Evolutionary conservation across 306 rosid species (phyloP).

Genomic region (Prunus kanzakura): DNA sequence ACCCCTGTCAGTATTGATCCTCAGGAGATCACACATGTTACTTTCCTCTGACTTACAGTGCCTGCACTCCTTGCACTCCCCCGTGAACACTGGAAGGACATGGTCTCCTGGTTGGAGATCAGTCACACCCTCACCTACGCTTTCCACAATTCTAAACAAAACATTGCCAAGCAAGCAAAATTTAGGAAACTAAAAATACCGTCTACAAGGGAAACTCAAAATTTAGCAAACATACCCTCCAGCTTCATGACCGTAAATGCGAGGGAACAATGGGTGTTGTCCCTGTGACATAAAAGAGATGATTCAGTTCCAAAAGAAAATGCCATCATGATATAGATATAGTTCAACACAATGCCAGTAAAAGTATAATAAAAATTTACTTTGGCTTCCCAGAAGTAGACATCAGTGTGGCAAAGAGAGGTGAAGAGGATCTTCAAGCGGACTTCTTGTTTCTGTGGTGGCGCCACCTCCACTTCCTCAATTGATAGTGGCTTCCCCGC

Average conservation of each 20-base stretch:
- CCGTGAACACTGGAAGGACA: slow-evolving; percentile 88
- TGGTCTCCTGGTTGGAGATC: slow-evolving; percentile 79
- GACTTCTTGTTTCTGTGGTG: slow-evolving; percentile 50
- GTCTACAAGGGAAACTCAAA: background rate
- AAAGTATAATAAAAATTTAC: background rate
- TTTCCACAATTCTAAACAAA: slow-evolving; percentile 53
- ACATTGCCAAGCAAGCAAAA: background rate
- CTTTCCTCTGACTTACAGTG: slow-evolving; percentile 89
- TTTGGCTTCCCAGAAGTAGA: slow-evolving; percentile 56
- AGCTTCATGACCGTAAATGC: slow-evolving; percentile 93
- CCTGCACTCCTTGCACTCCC: slow-evolving; percentile 81
- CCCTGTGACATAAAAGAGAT: slow-evolving; percentile 49
- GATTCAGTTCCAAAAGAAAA: background rate
- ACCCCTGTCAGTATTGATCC: slow-evolving; percentile 87
- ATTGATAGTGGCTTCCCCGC: slow-evolving; percentile 55
- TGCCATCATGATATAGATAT: too few species aligned
- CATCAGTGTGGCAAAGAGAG: slow-evolving; percentile 48
- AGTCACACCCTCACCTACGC: slow-evolving; percentile 87
- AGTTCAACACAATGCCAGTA: background rate
- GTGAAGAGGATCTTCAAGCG: slow-evolving; percentile 50
- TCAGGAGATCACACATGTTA: slow-evolving; percentile 87
- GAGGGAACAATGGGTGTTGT: slow-evolving; percentile 81
- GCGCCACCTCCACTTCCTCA: slow-evolving; percentile 55
- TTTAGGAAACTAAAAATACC: background rate
- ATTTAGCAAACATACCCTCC: slow-evolving; percentile 56